Percentiles rank a stretch among this genome's conserved stretches.
Conservation (phyloP, 2,329 filamentous ascomycete genomes). For the Chaetomiaceae sp. region DNA sequence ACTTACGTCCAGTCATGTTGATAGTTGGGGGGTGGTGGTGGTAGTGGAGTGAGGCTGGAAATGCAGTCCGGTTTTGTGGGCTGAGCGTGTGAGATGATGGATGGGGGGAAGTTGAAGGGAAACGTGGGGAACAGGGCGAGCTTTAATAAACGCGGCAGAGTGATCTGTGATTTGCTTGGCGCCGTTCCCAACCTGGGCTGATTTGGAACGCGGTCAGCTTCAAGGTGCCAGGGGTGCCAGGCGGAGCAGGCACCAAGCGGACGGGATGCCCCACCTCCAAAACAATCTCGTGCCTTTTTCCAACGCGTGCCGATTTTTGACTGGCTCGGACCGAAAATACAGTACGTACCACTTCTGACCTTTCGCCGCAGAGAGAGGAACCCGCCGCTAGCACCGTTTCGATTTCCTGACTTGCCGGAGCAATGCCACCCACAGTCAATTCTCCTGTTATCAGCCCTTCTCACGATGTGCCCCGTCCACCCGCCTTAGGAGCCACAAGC, state of each 20-base stretch:
- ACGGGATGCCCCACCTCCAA: slow-evolving; percentile 12
- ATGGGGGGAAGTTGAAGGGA: slow-evolving; percentile 13
- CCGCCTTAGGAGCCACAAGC: too few species aligned
- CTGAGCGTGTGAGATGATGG: slow-evolving; percentile 6
- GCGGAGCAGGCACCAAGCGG: background rate
- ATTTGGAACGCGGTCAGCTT: slow-evolving; percentile 16
- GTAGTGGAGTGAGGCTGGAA: slow-evolving; percentile 25
- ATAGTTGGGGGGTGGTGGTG: slow-evolving; percentile 28
- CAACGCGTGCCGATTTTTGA: slow-evolving; percentile 13
- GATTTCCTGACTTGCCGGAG: background rate
- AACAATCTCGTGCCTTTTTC: background rate
- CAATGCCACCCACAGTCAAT: too few species aligned
- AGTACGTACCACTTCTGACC: background rate
- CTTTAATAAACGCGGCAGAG: slow-evolving; percentile 24
- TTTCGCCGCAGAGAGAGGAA: too few species aligned
- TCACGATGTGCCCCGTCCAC: too few species aligned
- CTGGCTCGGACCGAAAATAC: slow-evolving; percentile 7
- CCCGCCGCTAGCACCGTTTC: slow-evolving; percentile 6
- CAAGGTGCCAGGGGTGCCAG: slow-evolving; percentile 4
- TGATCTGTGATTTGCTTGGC: slow-evolving; percentile 9
- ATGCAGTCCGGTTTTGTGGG: slow-evolving; percentile 10
- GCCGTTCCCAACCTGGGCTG: slow-evolving; percentile 17
- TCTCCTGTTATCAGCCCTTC: too few species aligned
- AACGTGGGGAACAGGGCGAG: slow-evolving; percentile 26
- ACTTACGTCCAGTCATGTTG: slow-evolving; percentile 65